These are phyloP conservation scores for Chenopodium album DNA, from an alignment of 148 eudicot species.

Conservation along the genomic window DNA sequence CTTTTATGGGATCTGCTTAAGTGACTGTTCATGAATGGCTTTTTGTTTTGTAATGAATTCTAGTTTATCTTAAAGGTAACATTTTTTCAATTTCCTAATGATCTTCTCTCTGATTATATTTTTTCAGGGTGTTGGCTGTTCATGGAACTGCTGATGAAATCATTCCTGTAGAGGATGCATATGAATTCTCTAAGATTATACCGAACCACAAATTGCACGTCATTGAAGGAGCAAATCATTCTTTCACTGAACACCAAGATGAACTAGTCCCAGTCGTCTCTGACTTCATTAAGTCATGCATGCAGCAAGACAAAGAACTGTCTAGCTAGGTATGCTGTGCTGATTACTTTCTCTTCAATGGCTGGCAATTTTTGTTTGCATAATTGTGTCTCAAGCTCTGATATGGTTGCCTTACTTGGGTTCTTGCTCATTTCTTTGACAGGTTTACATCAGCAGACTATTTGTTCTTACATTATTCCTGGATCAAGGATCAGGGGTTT, in stretches of 20 bases:
- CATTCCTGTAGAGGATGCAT: conserved; percentile 68
- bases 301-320: conserved; percentile 32
- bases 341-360: not conserved
- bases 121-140: conserved; percentile 63
- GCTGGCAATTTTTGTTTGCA: not conserved
- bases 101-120: not conserved
- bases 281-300: conserved; percentile 60
- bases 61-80: not conserved
- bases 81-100: not conserved
- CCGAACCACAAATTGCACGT: conserved; percentile 65
- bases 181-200: conserved; percentile 66
- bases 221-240: conserved; percentile 74
- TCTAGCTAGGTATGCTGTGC: conserved; percentile 9
- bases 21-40: not conserved
- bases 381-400: not conserved
- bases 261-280: conserved; percentile 51
- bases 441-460: not conserved
- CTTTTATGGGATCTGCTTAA: too few species aligned
- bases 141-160: conserved; percentile 77
- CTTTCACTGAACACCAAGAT: conserved; percentile 49
- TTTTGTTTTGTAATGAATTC: not conserved
- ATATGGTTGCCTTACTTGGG: not conserved
- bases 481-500: not conserved
- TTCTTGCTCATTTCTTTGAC: not conserved
- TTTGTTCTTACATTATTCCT: not conserved